A percentile compares a stretch with the other conserved stretches of the same genome.
Conservation (phyloP, 208 protist species). For the Phytomonas sp. region DNA sequence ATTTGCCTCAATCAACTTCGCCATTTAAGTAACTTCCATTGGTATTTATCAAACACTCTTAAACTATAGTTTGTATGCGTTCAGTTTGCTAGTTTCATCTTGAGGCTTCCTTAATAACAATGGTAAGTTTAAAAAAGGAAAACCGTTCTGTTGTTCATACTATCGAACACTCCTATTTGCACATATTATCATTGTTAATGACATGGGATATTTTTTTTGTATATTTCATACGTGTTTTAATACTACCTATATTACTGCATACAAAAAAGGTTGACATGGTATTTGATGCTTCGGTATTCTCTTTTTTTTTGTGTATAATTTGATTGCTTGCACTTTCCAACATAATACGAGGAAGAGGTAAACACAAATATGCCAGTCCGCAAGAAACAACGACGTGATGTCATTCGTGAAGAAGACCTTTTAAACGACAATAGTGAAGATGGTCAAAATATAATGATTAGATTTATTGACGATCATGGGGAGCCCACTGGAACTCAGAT, state of each 20-base stretch:
- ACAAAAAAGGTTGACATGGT: background rate
- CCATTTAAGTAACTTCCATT: background rate
- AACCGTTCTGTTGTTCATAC: background rate
- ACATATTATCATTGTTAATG: constrained; percentile 1
- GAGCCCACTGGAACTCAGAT: constrained; percentile 86
- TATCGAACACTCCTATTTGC: background rate
- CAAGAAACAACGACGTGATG: constrained; percentile 77
- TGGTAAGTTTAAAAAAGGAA: background rate
- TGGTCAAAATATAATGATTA: constrained; percentile 66
- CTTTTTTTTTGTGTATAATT: background rate
- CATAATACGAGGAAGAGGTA: background rate
- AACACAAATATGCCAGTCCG: constrained; percentile 62
- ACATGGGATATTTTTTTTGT: background rate
- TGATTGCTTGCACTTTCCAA: background rate
- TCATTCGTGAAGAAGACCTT: constrained; percentile 35
- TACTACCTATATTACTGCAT: background rate
- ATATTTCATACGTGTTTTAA: background rate
- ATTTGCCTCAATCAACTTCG: background rate
- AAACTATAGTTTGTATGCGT: background rate
- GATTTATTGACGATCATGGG: constrained; percentile 85
- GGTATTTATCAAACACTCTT: background rate
- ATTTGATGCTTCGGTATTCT: background rate
- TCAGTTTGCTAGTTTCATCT: background rate
- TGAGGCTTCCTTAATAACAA: background rate
- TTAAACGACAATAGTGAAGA: constrained; percentile 20